phyloP scores from a whole-genome alignment of 805 yeast species.

The Candida lessepsii region DNA sequence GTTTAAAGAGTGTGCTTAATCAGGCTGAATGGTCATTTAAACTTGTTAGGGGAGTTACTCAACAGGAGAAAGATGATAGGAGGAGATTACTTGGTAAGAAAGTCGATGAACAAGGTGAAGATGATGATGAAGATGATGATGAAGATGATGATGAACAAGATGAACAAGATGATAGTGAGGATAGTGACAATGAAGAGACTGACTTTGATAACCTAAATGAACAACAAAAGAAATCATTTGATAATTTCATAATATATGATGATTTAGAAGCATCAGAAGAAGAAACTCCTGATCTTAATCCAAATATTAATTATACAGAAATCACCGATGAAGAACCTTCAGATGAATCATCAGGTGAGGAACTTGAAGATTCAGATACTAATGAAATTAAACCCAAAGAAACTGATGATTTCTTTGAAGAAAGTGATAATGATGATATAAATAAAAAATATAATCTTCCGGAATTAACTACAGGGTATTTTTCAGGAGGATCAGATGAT shows the following conservation, averaged over 20 bases:
- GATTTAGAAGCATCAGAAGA: conserved; percentile 40
- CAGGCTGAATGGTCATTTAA: conserved; percentile 46
- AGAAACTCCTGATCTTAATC: conserved; percentile 30
- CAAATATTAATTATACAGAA: conserved; percentile 50
- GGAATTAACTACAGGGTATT: conserved; percentile 73
- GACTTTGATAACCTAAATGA: conserved; percentile 12
- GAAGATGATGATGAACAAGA: conserved; percentile 17
- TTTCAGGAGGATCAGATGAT: conserved; percentile 79
- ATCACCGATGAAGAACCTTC: conserved; percentile 67
- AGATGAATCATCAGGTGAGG: conserved; percentile 21
- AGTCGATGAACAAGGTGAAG: conserved; percentile 12
- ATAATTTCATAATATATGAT: conserved; percentile 37
- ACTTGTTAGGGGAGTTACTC: conserved; percentile 46
- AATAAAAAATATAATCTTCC: conserved; percentile 49
- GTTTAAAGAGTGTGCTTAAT: conserved; percentile 32
- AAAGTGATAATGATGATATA: conserved; percentile 17
- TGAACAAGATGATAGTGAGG: conserved; percentile 20
- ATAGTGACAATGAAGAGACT: conserved; percentile 21
- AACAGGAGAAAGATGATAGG: conserved; percentile 33
- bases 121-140: conserved; percentile 20
- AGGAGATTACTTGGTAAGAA: conserved; percentile 15
- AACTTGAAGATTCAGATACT: neutral
- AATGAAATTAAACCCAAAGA: conserved; percentile 15
- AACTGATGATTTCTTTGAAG: conserved; percentile 42
- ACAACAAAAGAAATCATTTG: conserved; percentile 24